These are phyloP conservation scores for Hanseniaspora taiwanica DNA, from an alignment of 805 yeast genomes.

Conservation along the genomic window DNA sequence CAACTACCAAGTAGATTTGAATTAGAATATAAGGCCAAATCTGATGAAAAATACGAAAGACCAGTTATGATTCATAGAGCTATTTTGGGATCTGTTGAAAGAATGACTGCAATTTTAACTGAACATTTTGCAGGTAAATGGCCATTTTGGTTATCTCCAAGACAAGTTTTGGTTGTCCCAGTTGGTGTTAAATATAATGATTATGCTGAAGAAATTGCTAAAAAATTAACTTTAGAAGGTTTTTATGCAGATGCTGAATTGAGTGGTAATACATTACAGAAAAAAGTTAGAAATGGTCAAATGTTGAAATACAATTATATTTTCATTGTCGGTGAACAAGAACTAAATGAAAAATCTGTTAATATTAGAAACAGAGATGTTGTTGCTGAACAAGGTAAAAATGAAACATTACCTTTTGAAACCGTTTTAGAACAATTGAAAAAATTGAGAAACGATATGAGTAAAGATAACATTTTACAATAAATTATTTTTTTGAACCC, in stretches of 20 bases:
- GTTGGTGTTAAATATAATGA: conserved; percentile 89
- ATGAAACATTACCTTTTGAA: conserved; percentile 63
- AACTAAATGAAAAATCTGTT: conserved; percentile 64
- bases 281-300: conserved; percentile 97
- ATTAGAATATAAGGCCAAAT: conserved; percentile 68
- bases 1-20: conserved; percentile 93
- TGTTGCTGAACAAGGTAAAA: conserved; percentile 84
- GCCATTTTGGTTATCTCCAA: conserved; percentile 99
- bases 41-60: conserved; percentile 47
- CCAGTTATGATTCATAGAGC: conserved; percentile 99
- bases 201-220: conserved; percentile 74
- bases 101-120: conserved; percentile 97
- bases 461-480: conserved; percentile 47
- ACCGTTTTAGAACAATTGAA: conserved; percentile 58
- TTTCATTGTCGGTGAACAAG: conserved; percentile 95
- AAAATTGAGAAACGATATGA: conserved; percentile 57
- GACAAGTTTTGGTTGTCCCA: conserved; percentile 92
- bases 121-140: conserved; percentile 98
- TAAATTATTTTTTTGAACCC: conserved; percentile 9
- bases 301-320: conserved; percentile 87
- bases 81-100: conserved; percentile 92
- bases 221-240: conserved; percentile 53
- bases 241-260: conserved; percentile 89
- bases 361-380: conserved; percentile 96
- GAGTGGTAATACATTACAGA: conserved; percentile 90